These are phyloP conservation scores for Trifolium dubium DNA, from an alignment of 306 rosid species.

Conservation along the genomic window DNA sequence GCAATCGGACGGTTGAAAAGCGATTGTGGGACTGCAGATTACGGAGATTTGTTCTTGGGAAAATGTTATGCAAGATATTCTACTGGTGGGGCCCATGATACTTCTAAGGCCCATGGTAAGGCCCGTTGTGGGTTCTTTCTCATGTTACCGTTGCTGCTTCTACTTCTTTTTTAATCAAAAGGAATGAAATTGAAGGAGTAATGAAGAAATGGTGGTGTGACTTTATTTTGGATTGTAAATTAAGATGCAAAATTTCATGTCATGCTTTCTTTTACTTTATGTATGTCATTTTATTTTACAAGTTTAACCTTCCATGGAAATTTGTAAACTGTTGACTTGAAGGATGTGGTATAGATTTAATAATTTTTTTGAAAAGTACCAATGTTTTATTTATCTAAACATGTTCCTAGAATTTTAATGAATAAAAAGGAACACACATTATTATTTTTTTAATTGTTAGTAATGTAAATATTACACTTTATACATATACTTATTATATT, in stretches of 20 bases:
- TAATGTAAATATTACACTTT: not conserved
- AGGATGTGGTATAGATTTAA: not conserved
- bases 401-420: not conserved
- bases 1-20: slow-evolving; percentile 65
- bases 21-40: slow-evolving; percentile 71
- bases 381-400: not conserved
- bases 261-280: not conserved
- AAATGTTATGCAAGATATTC: slow-evolving; percentile 81
- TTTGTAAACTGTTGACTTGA: not conserved
- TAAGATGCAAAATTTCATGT: slow-evolving; percentile 18
- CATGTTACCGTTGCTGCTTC: slow-evolving; percentile 16
- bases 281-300: not conserved
- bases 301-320: not conserved
- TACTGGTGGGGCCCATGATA: slow-evolving; percentile 53
- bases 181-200: not conserved
- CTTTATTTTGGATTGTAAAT: slow-evolving; percentile 15
- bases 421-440: not conserved
- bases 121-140: slow-evolving; percentile 16
- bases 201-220: not conserved
- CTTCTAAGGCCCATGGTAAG: slow-evolving; percentile 61
- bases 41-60: slow-evolving; percentile 77
- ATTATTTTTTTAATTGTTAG: not conserved
- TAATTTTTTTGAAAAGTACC: no score
- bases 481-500: not conserved
- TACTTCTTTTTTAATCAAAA: slow-evolving; percentile 2